These are phyloP conservation scores for Wickerhamiella occidentalis DNA, from an alignment of 805 yeast genomes.

Conservation along the genomic window DNA sequence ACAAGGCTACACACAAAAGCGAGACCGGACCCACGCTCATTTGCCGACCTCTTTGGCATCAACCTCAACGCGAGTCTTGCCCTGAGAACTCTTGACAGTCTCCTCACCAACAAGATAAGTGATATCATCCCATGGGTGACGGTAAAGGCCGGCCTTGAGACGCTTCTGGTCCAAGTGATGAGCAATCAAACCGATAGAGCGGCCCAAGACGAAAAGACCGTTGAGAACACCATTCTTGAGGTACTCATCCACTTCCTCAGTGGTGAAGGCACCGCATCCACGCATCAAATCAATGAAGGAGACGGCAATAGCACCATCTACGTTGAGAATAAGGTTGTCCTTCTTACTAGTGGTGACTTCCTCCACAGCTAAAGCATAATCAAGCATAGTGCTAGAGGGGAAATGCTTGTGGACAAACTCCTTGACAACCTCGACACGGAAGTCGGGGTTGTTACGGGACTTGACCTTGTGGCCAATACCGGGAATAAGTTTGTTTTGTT, in stretches of 20 bases:
- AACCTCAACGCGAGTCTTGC: slow-evolving; percentile 29
- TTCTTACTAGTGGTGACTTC: slow-evolving; percentile 39
- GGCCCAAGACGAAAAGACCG: slow-evolving; percentile 36
- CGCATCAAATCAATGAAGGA: slow-evolving; percentile 35
- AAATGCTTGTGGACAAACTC: slow-evolving; percentile 35
- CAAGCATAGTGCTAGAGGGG: slow-evolving; percentile 33
- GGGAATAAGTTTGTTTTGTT: slow-evolving; percentile 37
- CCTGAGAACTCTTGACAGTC: slow-evolving; percentile 22
- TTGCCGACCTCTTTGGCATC: slow-evolving; percentile 20
- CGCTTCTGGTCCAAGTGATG: slow-evolving; percentile 38
- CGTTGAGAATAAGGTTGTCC: slow-evolving; percentile 36
- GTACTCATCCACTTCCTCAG: slow-evolving; percentile 36
- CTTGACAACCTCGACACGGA: slow-evolving; percentile 38
- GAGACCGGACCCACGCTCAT: not conserved
- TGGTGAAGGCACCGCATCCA: slow-evolving; percentile 34
- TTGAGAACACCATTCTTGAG: slow-evolving; percentile 36
- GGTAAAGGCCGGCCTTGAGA: slow-evolving; percentile 35
- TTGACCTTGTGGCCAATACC: slow-evolving; percentile 38
- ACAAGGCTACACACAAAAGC: no score
- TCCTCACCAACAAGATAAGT: slow-evolving; percentile 34
- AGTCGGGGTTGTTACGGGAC: slow-evolving; percentile 38
- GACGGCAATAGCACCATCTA: slow-evolving; percentile 37
- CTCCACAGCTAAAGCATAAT: slow-evolving; percentile 38
- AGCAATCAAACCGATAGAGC: slow-evolving; percentile 37
- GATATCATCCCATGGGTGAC: slow-evolving; percentile 40